Base-by-base conservation (phyloP, 768 basidiomycete genomes). In the Crucibulum laeve region DNA sequence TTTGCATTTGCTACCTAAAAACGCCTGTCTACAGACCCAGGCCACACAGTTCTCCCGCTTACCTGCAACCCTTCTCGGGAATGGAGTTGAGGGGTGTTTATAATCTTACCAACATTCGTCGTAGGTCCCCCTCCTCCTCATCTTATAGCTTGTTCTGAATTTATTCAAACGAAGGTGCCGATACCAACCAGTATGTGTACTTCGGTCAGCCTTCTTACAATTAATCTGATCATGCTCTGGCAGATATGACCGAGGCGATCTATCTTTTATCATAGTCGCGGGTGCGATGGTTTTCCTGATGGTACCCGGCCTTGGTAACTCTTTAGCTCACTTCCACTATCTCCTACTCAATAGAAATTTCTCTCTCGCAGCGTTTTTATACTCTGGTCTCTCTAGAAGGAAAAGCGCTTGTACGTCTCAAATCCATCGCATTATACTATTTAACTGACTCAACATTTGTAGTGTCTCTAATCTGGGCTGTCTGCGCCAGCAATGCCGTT, bases 401-500 rank as follows among this genome's bases (percentile, higher is more conserved):
- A 88, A 88, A 64, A 62, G 84, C 72, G 62, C 73, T 14, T 54
- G 74, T 76, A 54, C 49, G 73, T 55, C 28, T 39, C 19, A 18
- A 40, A 14, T 35, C 24, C 33, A 23, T 30, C 17, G 4, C 36
- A 4, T 23, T 28, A 6, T 17, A 15, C 36, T 37, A 22, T n/a
- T 35, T 32, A 32, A 38, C 43, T 22, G 36, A 48, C 30, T 23
- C 15, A 19, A 49, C 44, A 54, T 24, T 24, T 23, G 24, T 43
- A 74, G 74, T 90, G 17, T 79, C 84, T 21, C 61, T 90, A n/a
- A 80, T 88, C 40, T 88, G 84, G 84, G 81, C 74, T 8, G 82
- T 85, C 46, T 70, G 77, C 26, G 84, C 83, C 3, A 75, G 79
- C 53, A 88, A 88, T 53, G 85, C 84, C 5, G 70, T 89, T 49